A percentile compares a stretch with the other conserved stretches of the same genome.
Evolutionary conservation across 2,329 filamentous ascomycete species (phyloP).

Genomic region (Cercospora sojina): DNA sequence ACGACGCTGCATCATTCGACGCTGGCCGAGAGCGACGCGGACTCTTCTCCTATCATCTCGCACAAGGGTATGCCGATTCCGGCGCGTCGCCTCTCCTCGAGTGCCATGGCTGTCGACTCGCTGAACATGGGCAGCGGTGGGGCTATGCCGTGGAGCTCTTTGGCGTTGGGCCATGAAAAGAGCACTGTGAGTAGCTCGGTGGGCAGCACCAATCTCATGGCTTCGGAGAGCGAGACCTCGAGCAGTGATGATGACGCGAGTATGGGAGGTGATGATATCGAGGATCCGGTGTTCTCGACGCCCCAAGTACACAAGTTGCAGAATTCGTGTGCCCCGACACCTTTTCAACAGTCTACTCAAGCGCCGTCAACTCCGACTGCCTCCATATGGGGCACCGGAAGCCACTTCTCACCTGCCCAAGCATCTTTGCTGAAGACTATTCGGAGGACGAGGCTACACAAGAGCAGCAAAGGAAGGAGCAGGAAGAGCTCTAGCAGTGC

Average conservation of each 20-base stretch:
- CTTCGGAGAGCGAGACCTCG: slow-evolving; percentile 73
- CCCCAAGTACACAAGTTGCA: slow-evolving; percentile 68
- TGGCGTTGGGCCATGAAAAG: slow-evolving; percentile 55
- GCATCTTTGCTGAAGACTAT: slow-evolving; percentile 74
- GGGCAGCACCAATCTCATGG: slow-evolving; percentile 75
- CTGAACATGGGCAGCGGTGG: slow-evolving; percentile 51
- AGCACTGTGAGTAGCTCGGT: slow-evolving; percentile 75
- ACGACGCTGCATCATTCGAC: slow-evolving; percentile 96
- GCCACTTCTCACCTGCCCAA: slow-evolving; percentile 35
- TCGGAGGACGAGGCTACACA: slow-evolving; percentile 59
- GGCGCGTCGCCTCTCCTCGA: slow-evolving; percentile 42
- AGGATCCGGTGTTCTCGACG: slow-evolving; percentile 76
- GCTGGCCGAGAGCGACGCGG: slow-evolving; percentile 82
- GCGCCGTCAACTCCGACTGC: slow-evolving; percentile 51
- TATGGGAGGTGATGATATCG: slow-evolving; percentile 50
- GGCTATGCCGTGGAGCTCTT: slow-evolving; percentile 24
- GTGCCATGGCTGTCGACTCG: slow-evolving; percentile 56
- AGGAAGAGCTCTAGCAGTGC: slow-evolving; percentile 62
- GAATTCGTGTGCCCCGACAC: slow-evolving; percentile 46
- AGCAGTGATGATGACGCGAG: slow-evolving; percentile 59
- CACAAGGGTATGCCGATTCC: slow-evolving; percentile 65
- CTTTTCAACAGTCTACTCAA: slow-evolving; percentile 36
- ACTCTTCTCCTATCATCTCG: slow-evolving; percentile 83
- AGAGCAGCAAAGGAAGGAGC: slow-evolving; percentile 47
- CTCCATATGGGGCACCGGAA: slow-evolving; percentile 30